phyloP scores from a whole-genome alignment of 73 alveolate species.

The Breviolum minutum region DNA sequence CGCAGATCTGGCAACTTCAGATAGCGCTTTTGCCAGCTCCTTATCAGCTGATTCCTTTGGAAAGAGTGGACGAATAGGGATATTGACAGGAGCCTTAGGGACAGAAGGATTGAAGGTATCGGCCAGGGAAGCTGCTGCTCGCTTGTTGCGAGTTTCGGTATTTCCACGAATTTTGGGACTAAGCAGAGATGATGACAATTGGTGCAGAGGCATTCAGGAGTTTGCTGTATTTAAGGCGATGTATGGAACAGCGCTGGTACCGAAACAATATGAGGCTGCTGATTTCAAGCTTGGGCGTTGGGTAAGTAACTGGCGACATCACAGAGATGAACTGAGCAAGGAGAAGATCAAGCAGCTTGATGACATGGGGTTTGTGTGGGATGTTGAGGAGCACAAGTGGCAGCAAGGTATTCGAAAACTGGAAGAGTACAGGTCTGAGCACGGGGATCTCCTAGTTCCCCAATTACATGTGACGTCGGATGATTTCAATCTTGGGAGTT shows the following conservation, averaged over 20 bases:
- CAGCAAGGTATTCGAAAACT: neutral
- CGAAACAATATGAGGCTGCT: neutral
- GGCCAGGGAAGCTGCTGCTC: neutral
- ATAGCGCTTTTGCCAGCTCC: neutral
- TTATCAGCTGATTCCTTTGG: neutral
- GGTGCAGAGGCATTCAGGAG: neutral
- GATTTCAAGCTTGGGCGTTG: neutral
- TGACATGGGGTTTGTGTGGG: conserved; percentile 1
- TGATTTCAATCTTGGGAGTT: too few species aligned
- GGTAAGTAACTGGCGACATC: neutral
- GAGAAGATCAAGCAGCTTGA: neutral
- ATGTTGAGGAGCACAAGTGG: neutral
- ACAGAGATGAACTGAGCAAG: neutral
- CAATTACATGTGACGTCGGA: too few species aligned
- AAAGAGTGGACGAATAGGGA: neutral
- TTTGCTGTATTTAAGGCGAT: neutral
- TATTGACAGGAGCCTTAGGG: neutral
- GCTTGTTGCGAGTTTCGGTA: neutral
- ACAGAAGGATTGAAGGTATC: neutral
- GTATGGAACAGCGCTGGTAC: neutral
- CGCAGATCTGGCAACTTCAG: neutral
- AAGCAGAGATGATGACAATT: neutral
- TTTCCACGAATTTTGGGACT: neutral
- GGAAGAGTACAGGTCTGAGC: neutral
- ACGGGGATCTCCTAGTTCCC: neutral